phyloP scores from a whole-genome alignment of 768 basidiomycete genomes.

The Suillus weaverae region DNA sequence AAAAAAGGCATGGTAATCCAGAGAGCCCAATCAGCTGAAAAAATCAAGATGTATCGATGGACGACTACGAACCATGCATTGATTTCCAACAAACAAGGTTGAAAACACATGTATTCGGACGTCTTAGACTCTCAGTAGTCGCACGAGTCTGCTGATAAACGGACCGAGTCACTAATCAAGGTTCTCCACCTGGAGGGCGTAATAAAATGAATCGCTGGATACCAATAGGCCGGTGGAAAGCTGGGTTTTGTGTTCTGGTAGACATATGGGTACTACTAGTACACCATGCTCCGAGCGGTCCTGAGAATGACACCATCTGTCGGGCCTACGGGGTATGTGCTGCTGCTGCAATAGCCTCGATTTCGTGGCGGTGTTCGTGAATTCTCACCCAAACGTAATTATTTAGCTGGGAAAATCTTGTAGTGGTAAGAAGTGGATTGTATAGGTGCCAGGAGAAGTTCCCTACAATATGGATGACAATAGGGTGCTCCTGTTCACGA shows the following conservation, averaged over 20 bases:
- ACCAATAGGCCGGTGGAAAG: constrained; percentile 46
- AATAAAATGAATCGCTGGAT: background rate
- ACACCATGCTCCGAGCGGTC: constrained; percentile 47
- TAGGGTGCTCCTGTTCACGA: constrained; percentile 34
- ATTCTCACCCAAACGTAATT: constrained; percentile 73
- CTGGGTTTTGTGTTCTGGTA: constrained; percentile 49
- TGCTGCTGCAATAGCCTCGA: constrained; percentile 62
- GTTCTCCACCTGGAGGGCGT: background rate
- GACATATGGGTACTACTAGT: constrained; percentile 68
- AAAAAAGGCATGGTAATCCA: background rate
- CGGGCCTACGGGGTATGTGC: constrained; percentile 66
- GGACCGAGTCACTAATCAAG: background rate
- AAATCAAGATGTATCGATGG: background rate
- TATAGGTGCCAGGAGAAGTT: constrained; percentile 53
- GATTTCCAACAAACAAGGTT: background rate
- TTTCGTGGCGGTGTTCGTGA: constrained; percentile 50
- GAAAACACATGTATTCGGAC: background rate
- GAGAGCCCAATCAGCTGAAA: background rate
- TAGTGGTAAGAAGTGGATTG: constrained; percentile 58
- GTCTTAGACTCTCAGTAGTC: no score
- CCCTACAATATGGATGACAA: constrained; percentile 43
- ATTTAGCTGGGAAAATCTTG: no score
- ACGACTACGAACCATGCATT: background rate
- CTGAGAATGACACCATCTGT: constrained; percentile 54
- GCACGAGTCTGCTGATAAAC: background rate